Evolutionary conservation across 768 basidiomycete genomes (phyloP).

Genomic region (Leccinum uliginosum): DNA sequence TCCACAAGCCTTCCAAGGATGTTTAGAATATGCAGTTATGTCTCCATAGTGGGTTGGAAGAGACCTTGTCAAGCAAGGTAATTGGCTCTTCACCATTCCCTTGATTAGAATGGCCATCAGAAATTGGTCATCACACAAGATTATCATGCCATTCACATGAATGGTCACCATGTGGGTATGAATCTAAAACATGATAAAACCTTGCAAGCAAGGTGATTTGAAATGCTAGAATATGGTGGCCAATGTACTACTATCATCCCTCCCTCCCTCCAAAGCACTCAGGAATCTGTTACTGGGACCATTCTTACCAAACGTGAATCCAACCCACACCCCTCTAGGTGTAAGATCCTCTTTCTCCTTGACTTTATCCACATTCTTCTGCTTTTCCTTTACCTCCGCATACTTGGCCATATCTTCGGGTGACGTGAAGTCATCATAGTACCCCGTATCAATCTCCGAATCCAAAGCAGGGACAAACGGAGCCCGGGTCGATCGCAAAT

Average conservation of each 20-base stretch:
- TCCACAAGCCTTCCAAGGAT: no score
- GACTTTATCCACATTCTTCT: constrained; percentile 87
- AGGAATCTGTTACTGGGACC: constrained; percentile 49
- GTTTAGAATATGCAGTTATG: no score
- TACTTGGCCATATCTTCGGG: constrained; percentile 98
- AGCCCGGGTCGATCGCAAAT: constrained; percentile 68
- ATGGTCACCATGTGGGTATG: no score
- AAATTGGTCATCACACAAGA: no score
- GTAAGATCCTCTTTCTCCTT: constrained; percentile 79
- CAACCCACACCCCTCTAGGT: constrained; percentile 81
- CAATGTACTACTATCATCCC: constrained; percentile 46
- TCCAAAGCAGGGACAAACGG: constrained; percentile 95
- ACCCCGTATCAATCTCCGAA: constrained; percentile 91
- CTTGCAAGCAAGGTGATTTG: no score
- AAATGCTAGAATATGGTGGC: constrained; percentile 53
- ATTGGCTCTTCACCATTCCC: no score
- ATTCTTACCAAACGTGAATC: constrained; percentile 89
- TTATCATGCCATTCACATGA: no score
- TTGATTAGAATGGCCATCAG: no score
- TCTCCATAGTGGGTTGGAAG: no score
- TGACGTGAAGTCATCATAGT: constrained; percentile 88
- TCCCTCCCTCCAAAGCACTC: constrained; percentile 28
- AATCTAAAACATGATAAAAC: no score
- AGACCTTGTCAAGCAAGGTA: no score
- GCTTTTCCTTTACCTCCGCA: constrained; percentile 97